Conservation (phyloP, 1,284 basidiomycete genomes). For the Ceratobasidium sp. region DNA sequence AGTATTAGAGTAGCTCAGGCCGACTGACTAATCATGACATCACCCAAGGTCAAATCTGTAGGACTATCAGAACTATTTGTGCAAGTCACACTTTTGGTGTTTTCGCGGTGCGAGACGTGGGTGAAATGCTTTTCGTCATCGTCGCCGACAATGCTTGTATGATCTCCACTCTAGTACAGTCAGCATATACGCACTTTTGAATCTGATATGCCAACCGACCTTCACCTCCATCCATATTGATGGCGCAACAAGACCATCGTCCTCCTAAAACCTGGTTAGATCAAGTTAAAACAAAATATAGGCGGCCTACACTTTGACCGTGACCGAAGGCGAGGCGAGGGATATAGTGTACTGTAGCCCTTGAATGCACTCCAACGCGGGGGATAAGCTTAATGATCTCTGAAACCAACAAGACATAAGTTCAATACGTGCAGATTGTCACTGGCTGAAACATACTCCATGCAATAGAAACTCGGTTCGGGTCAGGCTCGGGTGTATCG, state of each 20-base stretch:
- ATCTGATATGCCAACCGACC: neutral
- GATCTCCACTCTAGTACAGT: neutral
- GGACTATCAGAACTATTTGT: conserved; percentile 6
- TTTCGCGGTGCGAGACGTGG: neutral
- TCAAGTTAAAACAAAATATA: neutral
- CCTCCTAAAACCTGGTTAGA: neutral
- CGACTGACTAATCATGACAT: neutral
- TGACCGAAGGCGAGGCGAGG: conserved; percentile 18
- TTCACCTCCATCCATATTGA: conserved; percentile 16
- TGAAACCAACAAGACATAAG: neutral
- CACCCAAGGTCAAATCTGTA: conserved; percentile 10
- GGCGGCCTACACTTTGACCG: conserved; percentile 15
- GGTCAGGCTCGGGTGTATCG: neutral
- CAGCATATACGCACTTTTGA: neutral
- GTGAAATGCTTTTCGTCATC: conserved; percentile 6
- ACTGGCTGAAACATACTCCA: neutral
- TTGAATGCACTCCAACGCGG: neutral
- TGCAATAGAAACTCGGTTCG: conserved; percentile 1
- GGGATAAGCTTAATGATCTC: conserved; percentile 17
- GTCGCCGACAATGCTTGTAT: neutral
- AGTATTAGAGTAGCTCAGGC: neutral
- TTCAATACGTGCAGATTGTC: neutral
- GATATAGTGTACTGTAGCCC: conserved; percentile 7
- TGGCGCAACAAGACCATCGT: conserved; percentile 1
- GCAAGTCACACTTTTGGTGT: conserved; percentile 7